Evolutionary conservation across 371 early-diverging fungal genomes (phyloP), one percentile per base, ranked within the genome.

Genomic region (Saksenaea oblongispora): DNA sequence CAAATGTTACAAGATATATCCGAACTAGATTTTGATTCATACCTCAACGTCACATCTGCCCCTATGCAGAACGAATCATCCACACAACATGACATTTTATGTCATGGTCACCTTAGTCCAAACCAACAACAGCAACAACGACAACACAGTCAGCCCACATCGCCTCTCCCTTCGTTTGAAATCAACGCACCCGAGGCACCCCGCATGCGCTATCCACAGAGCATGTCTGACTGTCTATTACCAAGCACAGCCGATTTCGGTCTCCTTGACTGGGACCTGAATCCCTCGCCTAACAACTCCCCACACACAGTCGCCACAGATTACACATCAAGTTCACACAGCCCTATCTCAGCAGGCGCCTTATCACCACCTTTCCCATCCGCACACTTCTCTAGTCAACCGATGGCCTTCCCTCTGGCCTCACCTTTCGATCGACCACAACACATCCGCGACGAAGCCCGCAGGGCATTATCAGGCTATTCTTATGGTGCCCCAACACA

Each of bases 71-170:
- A 66, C 37, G 58, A 62, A 27, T 65, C 66, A 60, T 61, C 61
- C 26, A 67, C 63, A 31, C 72, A 72, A 35, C 68, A 70, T 15
- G 73, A 72, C 27, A 63, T 63, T 17, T 69, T 67, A 47, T 64
- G 59, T 22, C 72, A 69, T 28, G 66, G 66, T 17, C 61, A 72
- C 7, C 66, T 66, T 69, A 74, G 47, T 63, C 69, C n/a, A 69
- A 69, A 17, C 63, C 65, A 8, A 67, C 66, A 47, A 22, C 47
- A 18, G 3, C 47, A 47, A 18, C 47, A 22, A 41, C 41, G 1
- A 41, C 17, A n/a, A 41, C 17, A 14, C n/a, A 47, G 47, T 47
- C 47, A 47, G 5, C 47, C 47, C 18, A 47, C 47, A 4, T 47
- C 47, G 10, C 47, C 47, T 10, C 4, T 47, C 5, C 47, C 47